These are phyloP conservation scores for Lasiosphaeriaceae sp. DNA, from an alignment of 495 filamentous ascomycete genomes.

Conservation along the genomic window DNA sequence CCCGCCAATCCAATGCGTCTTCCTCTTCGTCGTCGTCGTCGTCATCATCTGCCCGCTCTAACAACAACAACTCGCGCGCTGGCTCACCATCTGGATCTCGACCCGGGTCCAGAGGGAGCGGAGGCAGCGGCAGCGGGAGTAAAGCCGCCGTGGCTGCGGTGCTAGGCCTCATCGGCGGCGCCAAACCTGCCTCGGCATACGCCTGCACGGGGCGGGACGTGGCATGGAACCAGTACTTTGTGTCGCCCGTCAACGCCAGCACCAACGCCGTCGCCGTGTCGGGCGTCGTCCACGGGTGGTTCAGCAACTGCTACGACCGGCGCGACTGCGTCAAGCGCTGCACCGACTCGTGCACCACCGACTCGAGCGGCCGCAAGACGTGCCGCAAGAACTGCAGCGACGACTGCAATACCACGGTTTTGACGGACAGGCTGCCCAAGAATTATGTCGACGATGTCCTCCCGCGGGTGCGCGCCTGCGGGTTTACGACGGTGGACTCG, in stretches of 20 bases:
- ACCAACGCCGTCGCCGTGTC: conserved; percentile 6
- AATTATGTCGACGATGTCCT: conserved; percentile 15
- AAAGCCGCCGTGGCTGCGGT: conserved; percentile 1
- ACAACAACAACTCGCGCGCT: neutral
- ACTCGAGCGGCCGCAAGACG: conserved; percentile 2
- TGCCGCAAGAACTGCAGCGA: conserved; percentile 15
- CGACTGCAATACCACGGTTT: conserved; percentile 7
- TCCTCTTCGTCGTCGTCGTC: neutral
- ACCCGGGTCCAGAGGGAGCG: neutral
- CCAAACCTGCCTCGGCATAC: conserved; percentile 9
- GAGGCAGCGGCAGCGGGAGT: neutral
- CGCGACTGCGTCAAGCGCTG: conserved; percentile 11
- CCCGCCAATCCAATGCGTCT: neutral
- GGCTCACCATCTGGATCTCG: neutral
- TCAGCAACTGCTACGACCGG: conserved; percentile 21
- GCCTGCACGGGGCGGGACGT: conserved; percentile 15
- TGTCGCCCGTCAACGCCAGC: neutral
- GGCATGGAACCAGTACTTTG: conserved; percentile 15
- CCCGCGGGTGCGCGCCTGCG: conserved; percentile 15
- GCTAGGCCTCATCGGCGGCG: conserved; percentile 8
- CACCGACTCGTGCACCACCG: conserved; percentile 7
- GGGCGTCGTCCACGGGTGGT: conserved; percentile 28
- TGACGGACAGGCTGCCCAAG: conserved; percentile 3
- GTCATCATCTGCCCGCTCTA: too few relatives aligned
- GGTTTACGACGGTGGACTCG: conserved; percentile 15